A percentile compares a stretch with the other conserved stretches of the same genome.
Evolutionary conservation across 345 rosid species (phyloP).

Genomic region (Citrus trifoliata): DNA sequence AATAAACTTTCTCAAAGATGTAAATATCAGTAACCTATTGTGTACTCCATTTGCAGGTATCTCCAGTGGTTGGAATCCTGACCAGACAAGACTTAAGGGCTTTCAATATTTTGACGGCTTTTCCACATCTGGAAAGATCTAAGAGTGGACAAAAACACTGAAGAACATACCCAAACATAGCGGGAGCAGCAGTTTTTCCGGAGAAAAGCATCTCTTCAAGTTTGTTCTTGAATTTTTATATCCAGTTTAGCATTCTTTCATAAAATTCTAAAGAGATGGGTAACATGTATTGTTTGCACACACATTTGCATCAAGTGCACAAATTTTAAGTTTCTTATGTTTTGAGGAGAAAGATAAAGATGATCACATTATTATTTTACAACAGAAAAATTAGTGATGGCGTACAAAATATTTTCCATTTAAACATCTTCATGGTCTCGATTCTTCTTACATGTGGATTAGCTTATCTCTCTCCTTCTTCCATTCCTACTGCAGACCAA

Average conservation of each 20-base stretch:
- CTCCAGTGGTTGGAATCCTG: conserved; percentile 72
- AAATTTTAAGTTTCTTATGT: neutral
- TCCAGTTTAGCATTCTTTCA: conserved; percentile 36
- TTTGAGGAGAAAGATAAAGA: neutral
- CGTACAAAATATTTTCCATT: neutral
- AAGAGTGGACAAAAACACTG: conserved; percentile 34
- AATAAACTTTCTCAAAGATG: neutral
- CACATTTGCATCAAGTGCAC: neutral
- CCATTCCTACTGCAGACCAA: neutral
- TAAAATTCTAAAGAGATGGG: conserved; percentile 7
- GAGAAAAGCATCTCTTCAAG: conserved; percentile 10
- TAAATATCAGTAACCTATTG: neutral
- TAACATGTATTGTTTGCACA: conserved; percentile 1
- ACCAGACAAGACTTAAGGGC: conserved; percentile 85
- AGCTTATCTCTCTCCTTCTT: neutral
- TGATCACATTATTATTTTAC: neutral
- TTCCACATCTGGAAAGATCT: conserved; percentile 60
- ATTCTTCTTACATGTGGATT: conserved; percentile 2
- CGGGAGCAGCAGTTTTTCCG: conserved; percentile 9
- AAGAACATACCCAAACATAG: neutral
- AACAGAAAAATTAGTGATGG: neutral
- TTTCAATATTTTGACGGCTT: conserved; percentile 61
- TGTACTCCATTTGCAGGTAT: conserved; percentile 37
- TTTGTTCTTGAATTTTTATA: conserved; percentile 14
- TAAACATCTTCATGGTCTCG: neutral